Conservation (phyloP, 345 rosid genomes). For the Syzygium oleosum region DNA sequence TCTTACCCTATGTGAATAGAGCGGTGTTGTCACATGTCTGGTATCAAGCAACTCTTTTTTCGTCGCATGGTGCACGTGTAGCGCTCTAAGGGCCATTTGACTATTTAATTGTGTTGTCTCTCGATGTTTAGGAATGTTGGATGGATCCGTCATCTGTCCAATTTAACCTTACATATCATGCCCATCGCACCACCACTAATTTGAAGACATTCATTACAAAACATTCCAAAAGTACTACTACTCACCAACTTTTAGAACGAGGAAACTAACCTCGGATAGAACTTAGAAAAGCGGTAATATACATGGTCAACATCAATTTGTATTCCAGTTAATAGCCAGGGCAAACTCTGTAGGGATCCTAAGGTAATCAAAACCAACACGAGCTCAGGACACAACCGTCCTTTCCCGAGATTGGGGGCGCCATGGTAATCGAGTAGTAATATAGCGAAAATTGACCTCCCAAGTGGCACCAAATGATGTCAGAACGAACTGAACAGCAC, state of each 20-base stretch:
- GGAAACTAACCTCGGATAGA: not conserved
- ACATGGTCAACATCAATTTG: not conserved
- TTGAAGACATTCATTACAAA: not conserved
- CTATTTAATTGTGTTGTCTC: not conserved
- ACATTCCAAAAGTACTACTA: not conserved
- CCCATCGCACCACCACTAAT: not conserved
- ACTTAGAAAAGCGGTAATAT: not conserved
- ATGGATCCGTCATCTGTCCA: not conserved
- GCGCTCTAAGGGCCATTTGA: not conserved
- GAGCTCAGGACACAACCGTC: not conserved
- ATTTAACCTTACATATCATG: not conserved
- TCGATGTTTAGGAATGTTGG: not conserved
- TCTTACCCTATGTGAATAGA: not conserved
- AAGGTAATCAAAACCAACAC: not conserved
- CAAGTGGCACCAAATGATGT: not conserved
- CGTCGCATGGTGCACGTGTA: accelerated
- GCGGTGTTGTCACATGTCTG: not conserved
- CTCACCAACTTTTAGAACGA: not conserved
- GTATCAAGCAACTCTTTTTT: not conserved
- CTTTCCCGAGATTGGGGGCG: not conserved
- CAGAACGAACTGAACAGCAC: not conserved
- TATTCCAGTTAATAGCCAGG: not conserved
- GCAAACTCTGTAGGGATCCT: not conserved
- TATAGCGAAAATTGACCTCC: not conserved
- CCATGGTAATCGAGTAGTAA: not conserved